These are phyloP conservation scores for Macadamia tetraphylla DNA, from an alignment of 164 flowering plant genomes.

Conservation along the genomic window DNA sequence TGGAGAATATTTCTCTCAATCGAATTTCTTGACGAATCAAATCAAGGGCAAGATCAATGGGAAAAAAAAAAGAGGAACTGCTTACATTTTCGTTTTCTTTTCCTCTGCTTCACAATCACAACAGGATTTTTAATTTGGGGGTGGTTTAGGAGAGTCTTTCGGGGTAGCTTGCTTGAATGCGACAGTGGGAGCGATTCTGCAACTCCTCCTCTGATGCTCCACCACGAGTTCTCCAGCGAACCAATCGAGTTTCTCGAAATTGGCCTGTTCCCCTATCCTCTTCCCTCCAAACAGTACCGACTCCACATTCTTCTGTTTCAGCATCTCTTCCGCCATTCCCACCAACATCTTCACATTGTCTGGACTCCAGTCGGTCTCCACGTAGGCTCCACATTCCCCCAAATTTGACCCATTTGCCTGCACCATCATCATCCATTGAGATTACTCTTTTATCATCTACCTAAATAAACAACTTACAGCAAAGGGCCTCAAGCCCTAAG, in stretches of 20 bases:
- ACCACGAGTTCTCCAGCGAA: slow-evolving; percentile 60
- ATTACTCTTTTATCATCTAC: too few relatives aligned
- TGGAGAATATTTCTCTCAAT: too few relatives aligned
- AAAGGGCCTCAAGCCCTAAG: too few relatives aligned
- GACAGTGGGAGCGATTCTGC: slow-evolving; percentile 83
- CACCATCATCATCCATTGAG: background rate
- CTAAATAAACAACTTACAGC: too few relatives aligned
- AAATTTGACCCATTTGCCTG: slow-evolving; percentile 65
- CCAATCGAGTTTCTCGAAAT: slow-evolving; percentile 72
- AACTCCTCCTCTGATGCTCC: slow-evolving; percentile 82
- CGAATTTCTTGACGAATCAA: too few relatives aligned
- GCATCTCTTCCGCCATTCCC: slow-evolving; percentile 61
- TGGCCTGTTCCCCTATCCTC: slow-evolving; percentile 53
- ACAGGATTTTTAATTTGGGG: too few relatives aligned
- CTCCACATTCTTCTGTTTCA: slow-evolving; percentile 69
- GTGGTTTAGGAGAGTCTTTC: slow-evolving; percentile 4
- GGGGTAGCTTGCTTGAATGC: slow-evolving; percentile 63
- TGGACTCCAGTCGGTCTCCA: slow-evolving; percentile 54
- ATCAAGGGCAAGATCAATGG: too few relatives aligned
- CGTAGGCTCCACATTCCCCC: slow-evolving; percentile 42
- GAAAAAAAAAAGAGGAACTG: background rate
- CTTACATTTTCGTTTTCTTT: background rate
- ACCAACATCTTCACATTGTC: slow-evolving; percentile 49
- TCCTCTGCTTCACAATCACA: too few relatives aligned
- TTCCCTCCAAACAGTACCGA: slow-evolving; percentile 79